Base-by-base conservation (phyloP, 257 asterid genomes). In the Solanum etuberosum region DNA sequence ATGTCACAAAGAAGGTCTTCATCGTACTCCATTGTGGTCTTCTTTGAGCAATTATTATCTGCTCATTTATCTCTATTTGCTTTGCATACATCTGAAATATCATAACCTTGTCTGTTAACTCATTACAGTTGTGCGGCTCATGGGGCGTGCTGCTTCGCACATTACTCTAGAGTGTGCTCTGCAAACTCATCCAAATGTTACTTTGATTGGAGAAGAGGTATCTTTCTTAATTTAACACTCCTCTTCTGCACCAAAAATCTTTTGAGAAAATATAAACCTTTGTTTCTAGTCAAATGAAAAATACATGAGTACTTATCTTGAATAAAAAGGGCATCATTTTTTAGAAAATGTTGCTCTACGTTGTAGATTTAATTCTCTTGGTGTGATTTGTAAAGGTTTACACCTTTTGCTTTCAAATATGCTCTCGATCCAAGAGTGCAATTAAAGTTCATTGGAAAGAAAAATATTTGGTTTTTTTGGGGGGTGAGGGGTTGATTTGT, bases 61-160 rank as follows among this genome's bases (percentile, higher is more conserved):
- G 85, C 85, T 74, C 38, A 37, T 18, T 35, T 86, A 37, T 77
- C 59, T 84, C 87, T 90, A n/a, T 59, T 46, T 57, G 16, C 32
- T 37, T 43, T 40, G 35, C 31, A 7, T 65, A 67, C 15, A 9
- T 83, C 42, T 34, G 46, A 67, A 48, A 5, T 48, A 48, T 48
- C 85, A 48, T 80, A 80, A 48, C 7, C 29, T 80, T 46, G 42
- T 27, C 72, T 46, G 29, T 43, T 87, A 20, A 48, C 31, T n/a
- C 9, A 51, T 89, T 87, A 86, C 95, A 97, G 99, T 97, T 92
- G 99, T 97, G 84, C 91, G 99, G 86, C 99, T 97, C 83, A 97
- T 97, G 99, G 99, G 99, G 9, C 98, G 99, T 90, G 95, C 99
- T 90, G 99, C 99, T 87, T 97, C 99, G 85, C 99, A 97, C 94